phyloP scores from a whole-genome alignment of 1,284 basidiomycete species.

The Xanthoconium separans region DNA sequence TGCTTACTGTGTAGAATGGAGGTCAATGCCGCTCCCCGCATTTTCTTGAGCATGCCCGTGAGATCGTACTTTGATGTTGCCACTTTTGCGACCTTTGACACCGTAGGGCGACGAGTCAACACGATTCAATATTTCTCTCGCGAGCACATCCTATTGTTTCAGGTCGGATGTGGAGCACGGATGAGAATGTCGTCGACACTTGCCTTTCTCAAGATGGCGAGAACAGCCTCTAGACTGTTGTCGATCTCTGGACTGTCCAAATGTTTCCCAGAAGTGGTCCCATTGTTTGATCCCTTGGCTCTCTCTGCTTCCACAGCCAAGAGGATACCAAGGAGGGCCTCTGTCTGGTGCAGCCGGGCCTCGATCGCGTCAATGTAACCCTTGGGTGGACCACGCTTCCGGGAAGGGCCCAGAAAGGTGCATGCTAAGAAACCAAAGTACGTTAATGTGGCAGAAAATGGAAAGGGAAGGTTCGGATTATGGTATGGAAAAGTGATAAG shows the following conservation, averaged over 20 bases:
- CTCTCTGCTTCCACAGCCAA: slow-evolving; percentile 66
- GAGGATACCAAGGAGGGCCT: slow-evolving; percentile 78
- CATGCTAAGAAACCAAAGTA: slow-evolving; percentile 38
- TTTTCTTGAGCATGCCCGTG: slow-evolving; percentile 27
- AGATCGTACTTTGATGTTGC: slow-evolving; percentile 24
- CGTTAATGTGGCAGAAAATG: neutral
- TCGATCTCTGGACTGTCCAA: slow-evolving; percentile 7
- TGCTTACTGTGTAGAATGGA: slow-evolving; percentile 59
- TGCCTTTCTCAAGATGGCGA: slow-evolving; percentile 30
- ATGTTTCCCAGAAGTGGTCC: slow-evolving; percentile 36
- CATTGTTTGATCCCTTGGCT: slow-evolving; percentile 53
- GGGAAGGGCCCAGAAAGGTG: slow-evolving; percentile 79
- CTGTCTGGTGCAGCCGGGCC: slow-evolving; percentile 82
- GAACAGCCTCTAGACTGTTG: slow-evolving; percentile 16
- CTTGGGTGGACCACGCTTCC: slow-evolving; percentile 82
- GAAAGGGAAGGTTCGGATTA: neutral
- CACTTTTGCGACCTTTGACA: slow-evolving; percentile 56
- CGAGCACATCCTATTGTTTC: slow-evolving; percentile 57
- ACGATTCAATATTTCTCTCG: slow-evolving; percentile 70
- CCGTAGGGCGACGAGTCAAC: slow-evolving; percentile 78
- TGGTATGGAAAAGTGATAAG: neutral
- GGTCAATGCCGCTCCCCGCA: slow-evolving; percentile 32
- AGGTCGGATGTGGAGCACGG: neutral
- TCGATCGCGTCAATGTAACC: slow-evolving; percentile 92
- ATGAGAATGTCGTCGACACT: neutral